Conservation (phyloP, 208 protist species). For the Trypanosoma theileri region DNA sequence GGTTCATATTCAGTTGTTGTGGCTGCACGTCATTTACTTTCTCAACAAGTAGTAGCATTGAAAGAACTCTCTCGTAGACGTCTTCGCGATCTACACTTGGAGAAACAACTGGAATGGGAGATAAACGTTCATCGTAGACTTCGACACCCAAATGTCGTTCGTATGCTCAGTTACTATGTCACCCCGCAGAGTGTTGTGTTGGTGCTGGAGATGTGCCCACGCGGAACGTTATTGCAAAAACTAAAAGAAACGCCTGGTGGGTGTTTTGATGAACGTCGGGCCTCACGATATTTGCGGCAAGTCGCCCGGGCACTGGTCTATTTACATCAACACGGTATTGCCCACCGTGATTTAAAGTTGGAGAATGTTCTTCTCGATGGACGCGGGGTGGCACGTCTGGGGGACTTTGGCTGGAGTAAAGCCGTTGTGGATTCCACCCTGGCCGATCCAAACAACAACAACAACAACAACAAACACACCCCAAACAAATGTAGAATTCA, state of each 20-base stretch:
- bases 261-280: constrained; percentile 44
- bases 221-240: constrained; percentile 57
- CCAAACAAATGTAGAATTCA: neutral
- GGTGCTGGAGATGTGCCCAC: constrained; percentile 71
- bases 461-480: neutral
- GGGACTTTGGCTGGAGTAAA: constrained; percentile 98
- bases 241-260: constrained; percentile 32
- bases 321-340: constrained; percentile 69
- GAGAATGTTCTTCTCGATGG: constrained; percentile 87
- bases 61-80: constrained; percentile 62
- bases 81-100: constrained; percentile 32
- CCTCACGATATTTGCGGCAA: constrained; percentile 65
- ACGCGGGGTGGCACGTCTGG: constrained; percentile 94
- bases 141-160: constrained; percentile 82
- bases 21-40: constrained; percentile 62
- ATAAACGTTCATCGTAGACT: constrained; percentile 83
- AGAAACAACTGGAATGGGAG: constrained; percentile 71
- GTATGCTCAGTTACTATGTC: constrained; percentile 81
- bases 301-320: constrained; percentile 66
- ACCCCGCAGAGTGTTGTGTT: constrained; percentile 51
- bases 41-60: constrained; percentile 57
- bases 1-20: constrained; percentile 78
- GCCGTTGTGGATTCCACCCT: constrained; percentile 15
- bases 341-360: constrained; percentile 90
- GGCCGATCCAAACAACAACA: neutral